Percentiles rank a stretch among this genome's conserved stretches.
phyloP scores from a whole-genome alignment of 805 yeast genomes.

The Saturnispora dispora region DNA sequence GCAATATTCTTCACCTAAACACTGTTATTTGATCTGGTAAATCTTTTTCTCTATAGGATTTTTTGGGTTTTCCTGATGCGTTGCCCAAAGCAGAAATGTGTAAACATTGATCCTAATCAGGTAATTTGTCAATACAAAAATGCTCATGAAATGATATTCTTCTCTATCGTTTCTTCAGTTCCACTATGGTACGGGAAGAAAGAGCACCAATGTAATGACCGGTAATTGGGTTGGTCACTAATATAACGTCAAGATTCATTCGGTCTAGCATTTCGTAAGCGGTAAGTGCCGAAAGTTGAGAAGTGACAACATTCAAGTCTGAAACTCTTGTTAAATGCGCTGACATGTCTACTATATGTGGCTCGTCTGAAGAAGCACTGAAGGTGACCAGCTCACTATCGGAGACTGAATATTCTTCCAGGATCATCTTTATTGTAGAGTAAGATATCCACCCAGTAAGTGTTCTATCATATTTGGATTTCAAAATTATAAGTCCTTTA shows the following conservation, averaged over 20 bases:
- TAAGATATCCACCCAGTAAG: slow-evolving; percentile 2
- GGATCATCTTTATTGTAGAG: not conserved
- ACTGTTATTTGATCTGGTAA: not conserved
- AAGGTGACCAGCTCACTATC: not conserved
- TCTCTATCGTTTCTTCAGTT: not conserved
- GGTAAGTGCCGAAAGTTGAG: slow-evolving; percentile 1
- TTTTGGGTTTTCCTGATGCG: not conserved
- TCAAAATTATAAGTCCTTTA: slow-evolving; percentile 3
- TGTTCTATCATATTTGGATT: not conserved
- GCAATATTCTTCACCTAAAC: not conserved
- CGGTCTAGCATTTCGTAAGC: slow-evolving; percentile 6
- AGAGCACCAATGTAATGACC: slow-evolving; percentile 1
- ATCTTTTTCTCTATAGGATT: not conserved
- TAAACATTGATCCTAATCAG: not conserved
- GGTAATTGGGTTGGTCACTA: not conserved
- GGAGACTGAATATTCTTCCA: not conserved
- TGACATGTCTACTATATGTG: not conserved
- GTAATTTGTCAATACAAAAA: slow-evolving; percentile 1
- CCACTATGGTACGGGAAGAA: not conserved
- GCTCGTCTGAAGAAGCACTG: not conserved
- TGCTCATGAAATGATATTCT: not conserved
- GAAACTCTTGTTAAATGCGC: not conserved
- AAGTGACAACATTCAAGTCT: not conserved
- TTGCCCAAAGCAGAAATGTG: not conserved
- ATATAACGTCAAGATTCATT: not conserved